These are phyloP conservation scores for Leucocoprinus leucothites DNA, from an alignment of 768 basidiomycete genomes.

Conservation along the genomic window DNA sequence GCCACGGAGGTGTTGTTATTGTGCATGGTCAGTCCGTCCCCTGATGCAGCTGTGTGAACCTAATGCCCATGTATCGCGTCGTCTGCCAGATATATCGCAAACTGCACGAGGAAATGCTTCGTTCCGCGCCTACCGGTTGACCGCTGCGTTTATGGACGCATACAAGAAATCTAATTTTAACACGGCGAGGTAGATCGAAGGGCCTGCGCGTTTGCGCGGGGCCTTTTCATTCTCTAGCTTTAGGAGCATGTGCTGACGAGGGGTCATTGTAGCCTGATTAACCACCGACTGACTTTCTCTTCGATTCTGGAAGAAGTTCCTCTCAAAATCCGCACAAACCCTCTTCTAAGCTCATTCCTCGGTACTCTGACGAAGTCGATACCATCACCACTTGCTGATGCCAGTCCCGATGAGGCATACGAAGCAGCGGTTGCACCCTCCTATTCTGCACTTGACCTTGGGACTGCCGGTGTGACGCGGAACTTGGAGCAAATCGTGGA, in stretches of 20 bases:
- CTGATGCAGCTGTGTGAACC: neutral
- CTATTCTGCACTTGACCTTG: constrained; percentile 69
- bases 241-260: constrained; percentile 18
- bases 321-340: constrained; percentile 78
- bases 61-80: constrained; percentile 12
- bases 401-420: constrained; percentile 34
- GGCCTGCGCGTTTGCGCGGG: neutral
- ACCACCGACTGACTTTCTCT: constrained; percentile 80
- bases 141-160: constrained; percentile 75
- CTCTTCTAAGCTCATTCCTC: constrained; percentile 78
- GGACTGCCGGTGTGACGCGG: constrained; percentile 62
- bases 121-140: constrained; percentile 87
- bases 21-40: constrained; percentile 64
- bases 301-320: constrained; percentile 86
- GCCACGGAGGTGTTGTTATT: constrained; percentile 83
- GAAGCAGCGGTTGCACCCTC: constrained; percentile 51
- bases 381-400: constrained; percentile 34
- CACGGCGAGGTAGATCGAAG: constrained; percentile 59
- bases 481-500: constrained; percentile 86
- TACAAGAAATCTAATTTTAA: constrained; percentile 84
- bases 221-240: constrained; percentile 4
- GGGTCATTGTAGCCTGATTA: constrained; percentile 56
- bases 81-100: constrained; percentile 64
- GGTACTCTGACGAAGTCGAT: constrained; percentile 52
- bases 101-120: constrained; percentile 81